Base-by-base conservation (phyloP, 495 filamentous ascomycete species). In the Penicillium dipodomyicola region DNA sequence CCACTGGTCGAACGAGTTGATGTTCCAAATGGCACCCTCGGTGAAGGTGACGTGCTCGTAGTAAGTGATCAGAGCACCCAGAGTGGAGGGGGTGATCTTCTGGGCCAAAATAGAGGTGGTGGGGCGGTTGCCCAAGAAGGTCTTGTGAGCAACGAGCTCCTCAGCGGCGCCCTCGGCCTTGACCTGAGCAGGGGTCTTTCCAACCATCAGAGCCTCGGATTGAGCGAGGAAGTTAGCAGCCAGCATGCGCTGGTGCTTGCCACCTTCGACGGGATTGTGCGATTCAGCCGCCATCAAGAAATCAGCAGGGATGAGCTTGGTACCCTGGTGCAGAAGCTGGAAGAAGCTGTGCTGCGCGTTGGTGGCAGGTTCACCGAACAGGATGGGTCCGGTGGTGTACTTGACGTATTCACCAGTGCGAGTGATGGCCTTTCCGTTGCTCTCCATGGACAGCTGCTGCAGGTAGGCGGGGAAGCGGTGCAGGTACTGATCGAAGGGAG, bases 311-410 rank as follows among this genome's bases (percentile, higher is more conserved):
- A 98, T 97, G 60, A 98, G 86, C 83, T 97, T 97, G 63, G 95
- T 97, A 62, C 94, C 94, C 77, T 98, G 94, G 80, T 98, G 94
- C 39, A 98, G 84, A 49, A 98, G 86, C 81, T 98, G 94, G 86
- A 93, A 98, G 86, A 98, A 98, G 54, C 94, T 97, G 84, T 98
- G 94, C 81, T 98, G 94, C 56, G 94, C 94, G 71, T 98, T 98
- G 72, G 94, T 98, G 71, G 92, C 94, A 51, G 94, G 94, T 80
- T 97, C 94, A 66, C 94, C 94, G 72, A 98, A 98, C 52, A 98
- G 77, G 73, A 98, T 89, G 20, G 94, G 82, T 23, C 89, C 94
- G 15, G 94, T 98, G 49, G 92, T 96, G 80, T 97, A 97, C 73
- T 96, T 95, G 70, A 96, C 92, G 47, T 95, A 89, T 42, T 91